A percentile compares a stretch with the other conserved stretches of the same genome.
These are phyloP conservation scores for Endothia cerciana DNA, from an alignment of 2,329 filamentous ascomycete genomes.

Conservation along the genomic window DNA sequence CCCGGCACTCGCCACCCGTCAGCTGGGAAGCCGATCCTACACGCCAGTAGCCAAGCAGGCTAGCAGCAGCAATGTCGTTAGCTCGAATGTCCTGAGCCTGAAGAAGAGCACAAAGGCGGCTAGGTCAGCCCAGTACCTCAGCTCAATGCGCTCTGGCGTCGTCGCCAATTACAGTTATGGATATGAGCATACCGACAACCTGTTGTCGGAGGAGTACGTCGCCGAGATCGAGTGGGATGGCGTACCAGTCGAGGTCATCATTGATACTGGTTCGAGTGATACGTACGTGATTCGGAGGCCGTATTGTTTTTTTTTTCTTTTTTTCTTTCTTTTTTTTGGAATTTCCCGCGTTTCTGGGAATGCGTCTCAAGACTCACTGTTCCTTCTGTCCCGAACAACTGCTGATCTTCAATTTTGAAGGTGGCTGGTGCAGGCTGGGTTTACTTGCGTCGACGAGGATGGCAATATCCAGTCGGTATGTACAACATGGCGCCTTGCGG, in stretches of 20 bases:
- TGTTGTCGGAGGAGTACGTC: slow-evolving; percentile 18
- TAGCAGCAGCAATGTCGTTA: slow-evolving; percentile 15
- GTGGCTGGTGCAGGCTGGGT: slow-evolving; percentile 24
- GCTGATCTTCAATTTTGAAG: not conserved
- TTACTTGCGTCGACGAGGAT: slow-evolving; percentile 21
- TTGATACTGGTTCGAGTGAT: slow-evolving; percentile 26
- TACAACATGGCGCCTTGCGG: not conserved
- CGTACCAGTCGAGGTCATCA: slow-evolving; percentile 12
- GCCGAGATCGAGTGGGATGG: slow-evolving; percentile 19
- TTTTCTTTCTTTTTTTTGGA: too few relatives aligned
- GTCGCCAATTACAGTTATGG: not conserved
- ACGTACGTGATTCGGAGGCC: not conserved
- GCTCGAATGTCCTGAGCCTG: slow-evolving; percentile 16
- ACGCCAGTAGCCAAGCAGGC: slow-evolving; percentile 9
- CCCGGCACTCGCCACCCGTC: not conserved
- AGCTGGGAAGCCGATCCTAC: not conserved
- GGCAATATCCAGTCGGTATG: slow-evolving; percentile 15
- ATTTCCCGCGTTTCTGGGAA: not conserved
- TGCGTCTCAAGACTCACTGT: not conserved
- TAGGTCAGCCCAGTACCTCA: slow-evolving; percentile 19
- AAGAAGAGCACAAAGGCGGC: slow-evolving; percentile 15
- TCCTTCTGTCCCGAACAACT: not conserved
- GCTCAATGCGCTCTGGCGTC: not conserved
- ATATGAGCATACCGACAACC: slow-evolving; percentile 8
- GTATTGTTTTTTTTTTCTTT: not conserved